These are phyloP conservation scores for Peziza echinospora DNA, from an alignment of 495 filamentous ascomycete genomes.

Conservation along the genomic window DNA sequence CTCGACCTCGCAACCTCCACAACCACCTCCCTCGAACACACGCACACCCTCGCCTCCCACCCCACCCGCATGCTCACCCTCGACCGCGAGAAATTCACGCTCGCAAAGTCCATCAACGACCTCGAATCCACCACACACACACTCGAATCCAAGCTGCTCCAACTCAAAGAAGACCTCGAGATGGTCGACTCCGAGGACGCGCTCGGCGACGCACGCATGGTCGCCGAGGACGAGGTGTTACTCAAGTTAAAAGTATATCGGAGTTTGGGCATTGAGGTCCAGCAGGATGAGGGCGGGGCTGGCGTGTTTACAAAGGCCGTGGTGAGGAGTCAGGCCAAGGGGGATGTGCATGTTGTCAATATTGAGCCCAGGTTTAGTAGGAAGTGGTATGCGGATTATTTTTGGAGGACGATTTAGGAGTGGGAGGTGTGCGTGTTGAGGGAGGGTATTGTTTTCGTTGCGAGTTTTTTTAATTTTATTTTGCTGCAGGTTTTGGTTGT, in stretches of 20 bases:
- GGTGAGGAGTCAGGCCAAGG: slow-evolving; percentile 63
- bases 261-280: slow-evolving; percentile 72
- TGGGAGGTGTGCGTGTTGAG: background rate
- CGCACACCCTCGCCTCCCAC: slow-evolving; percentile 14
- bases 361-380: slow-evolving; percentile 78
- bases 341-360: slow-evolving; percentile 86
- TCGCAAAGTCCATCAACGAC: slow-evolving; percentile 71
- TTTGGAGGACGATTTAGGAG: slow-evolving; percentile 34
- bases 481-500: too few species aligned
- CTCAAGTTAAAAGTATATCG: slow-evolving; percentile 80
- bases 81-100: slow-evolving; percentile 55
- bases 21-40: slow-evolving; percentile 39
- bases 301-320: slow-evolving; percentile 72
- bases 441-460: too few species aligned
- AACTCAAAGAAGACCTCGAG: slow-evolving; percentile 50
- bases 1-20: slow-evolving; percentile 22
- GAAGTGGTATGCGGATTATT: slow-evolving; percentile 88
- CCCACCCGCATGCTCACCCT: slow-evolving; percentile 18
- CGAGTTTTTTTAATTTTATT: too few species aligned
- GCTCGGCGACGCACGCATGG: slow-evolving; percentile 33
- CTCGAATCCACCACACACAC: slow-evolving; percentile 82
- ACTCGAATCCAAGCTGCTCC: slow-evolving; percentile 56
- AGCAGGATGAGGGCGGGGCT: slow-evolving; percentile 38
- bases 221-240: slow-evolving; percentile 28
- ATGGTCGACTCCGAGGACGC: slow-evolving; percentile 60